A percentile compares a stretch with the other conserved stretches of the same genome.
phyloP scores from a whole-genome alignment of 2,329 filamentous ascomycete species.

The Neofusicoccum laricinum region DNA sequence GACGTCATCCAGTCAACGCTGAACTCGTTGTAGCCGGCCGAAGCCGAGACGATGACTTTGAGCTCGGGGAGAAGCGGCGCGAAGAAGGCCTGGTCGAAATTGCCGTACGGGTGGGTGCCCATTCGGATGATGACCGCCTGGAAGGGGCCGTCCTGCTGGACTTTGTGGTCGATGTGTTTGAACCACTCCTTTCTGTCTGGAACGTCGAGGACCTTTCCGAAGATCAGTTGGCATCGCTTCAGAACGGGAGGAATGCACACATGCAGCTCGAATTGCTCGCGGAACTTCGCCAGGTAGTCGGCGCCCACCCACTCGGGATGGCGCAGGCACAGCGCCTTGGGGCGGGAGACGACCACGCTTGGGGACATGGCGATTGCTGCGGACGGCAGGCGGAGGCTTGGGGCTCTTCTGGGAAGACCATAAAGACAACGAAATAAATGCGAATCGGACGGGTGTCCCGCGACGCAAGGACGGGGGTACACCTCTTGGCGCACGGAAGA shows the following conservation, averaged over 20 bases:
- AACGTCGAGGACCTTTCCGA: background rate
- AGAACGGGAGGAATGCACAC: background rate
- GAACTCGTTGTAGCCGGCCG: constrained; percentile 50
- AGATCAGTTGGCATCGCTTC: background rate
- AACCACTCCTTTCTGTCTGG: background rate
- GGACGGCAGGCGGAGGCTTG: background rate
- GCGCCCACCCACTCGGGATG: background rate
- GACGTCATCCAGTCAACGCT: constrained; percentile 43
- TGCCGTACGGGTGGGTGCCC: constrained; percentile 49
- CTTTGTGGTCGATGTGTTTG: background rate
- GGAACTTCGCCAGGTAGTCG: background rate
- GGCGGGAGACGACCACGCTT: background rate
- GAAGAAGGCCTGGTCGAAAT: constrained; percentile 48
- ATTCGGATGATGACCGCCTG: constrained; percentile 51
- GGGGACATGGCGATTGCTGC: background rate
- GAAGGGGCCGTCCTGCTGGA: constrained; percentile 36
- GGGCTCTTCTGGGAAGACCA: background rate
- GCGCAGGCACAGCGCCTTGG: background rate
- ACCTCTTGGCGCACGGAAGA: background rate
- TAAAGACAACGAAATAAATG: background rate
- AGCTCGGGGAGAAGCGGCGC: constrained; percentile 39
- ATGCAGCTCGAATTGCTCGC: background rate
- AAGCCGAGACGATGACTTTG: constrained; percentile 47
- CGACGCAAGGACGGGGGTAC: background rate
- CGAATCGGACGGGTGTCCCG: no score